Percentiles rank a stretch among this genome's conserved stretches.
phyloP scores from a whole-genome alignment of 768 basidiomycete genomes.

The Gyrodon lividus region DNA sequence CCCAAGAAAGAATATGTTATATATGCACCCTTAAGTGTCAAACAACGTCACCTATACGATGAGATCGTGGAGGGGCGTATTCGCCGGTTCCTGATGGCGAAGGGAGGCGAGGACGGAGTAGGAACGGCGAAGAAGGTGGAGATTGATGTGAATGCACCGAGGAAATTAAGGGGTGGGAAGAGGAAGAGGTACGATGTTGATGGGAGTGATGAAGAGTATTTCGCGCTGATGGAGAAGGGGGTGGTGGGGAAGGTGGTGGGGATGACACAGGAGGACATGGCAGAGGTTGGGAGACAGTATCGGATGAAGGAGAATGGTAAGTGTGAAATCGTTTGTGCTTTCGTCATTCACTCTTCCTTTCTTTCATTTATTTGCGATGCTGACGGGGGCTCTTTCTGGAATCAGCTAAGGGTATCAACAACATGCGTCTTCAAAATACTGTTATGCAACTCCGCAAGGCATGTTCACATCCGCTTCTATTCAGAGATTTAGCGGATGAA shows the following conservation, averaged over 20 bases:
- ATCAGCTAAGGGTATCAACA: constrained; percentile 81
- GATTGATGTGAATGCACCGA: constrained; percentile 33
- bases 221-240: constrained; percentile 54
- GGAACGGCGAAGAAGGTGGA: constrained; percentile 21
- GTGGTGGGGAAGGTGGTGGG: constrained; percentile 37
- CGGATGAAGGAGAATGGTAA: constrained; percentile 59
- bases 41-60: constrained; percentile 85
- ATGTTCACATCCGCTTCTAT: constrained; percentile 89
- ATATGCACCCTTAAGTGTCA: constrained; percentile 81
- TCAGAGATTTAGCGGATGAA: constrained; percentile 43
- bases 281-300: constrained; percentile 56
- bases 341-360: constrained; percentile 6
- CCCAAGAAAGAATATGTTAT: constrained; percentile 94
- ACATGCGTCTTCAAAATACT: constrained; percentile 90
- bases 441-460: constrained; percentile 98
- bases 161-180: constrained; percentile 35
- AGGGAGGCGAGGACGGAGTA: constrained; percentile 25
- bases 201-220: constrained; percentile 63
- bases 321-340: constrained; percentile 22
- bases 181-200: constrained; percentile 54
- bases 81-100: constrained; percentile 56
- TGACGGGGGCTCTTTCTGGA: constrained; percentile 3
- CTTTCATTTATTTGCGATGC: background rate
- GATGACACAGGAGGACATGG: constrained; percentile 45
- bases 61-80: constrained; percentile 71